Conservation (phyloP, 1,284 basidiomycete species). For the Phellopilus nigrolimitatus region DNA sequence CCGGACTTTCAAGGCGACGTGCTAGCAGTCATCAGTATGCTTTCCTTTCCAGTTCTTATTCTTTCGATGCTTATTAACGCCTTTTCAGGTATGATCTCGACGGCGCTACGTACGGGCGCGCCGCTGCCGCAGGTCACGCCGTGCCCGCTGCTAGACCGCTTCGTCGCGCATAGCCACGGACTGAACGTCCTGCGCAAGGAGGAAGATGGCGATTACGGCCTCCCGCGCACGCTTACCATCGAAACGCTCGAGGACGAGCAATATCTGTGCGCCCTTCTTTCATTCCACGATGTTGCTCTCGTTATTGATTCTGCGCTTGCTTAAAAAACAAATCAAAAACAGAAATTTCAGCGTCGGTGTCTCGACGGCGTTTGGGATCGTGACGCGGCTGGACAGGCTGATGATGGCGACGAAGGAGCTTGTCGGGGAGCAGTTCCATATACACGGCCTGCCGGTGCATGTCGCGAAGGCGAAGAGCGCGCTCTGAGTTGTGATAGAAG, state of each 20-base stretch:
- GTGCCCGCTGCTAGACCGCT: conserved; percentile 73
- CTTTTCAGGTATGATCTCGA: conserved; percentile 67
- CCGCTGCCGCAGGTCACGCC: conserved; percentile 86
- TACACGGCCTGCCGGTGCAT: conserved; percentile 42
- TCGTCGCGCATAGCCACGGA: conserved; percentile 30
- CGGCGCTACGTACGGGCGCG: conserved; percentile 65
- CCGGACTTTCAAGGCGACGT: conserved; percentile 82
- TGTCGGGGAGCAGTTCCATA: conserved; percentile 78
- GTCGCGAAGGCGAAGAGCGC: conserved; percentile 1
- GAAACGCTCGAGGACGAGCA: conserved; percentile 25
- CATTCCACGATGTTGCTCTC: not conserved
- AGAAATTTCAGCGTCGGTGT: conserved; percentile 74
- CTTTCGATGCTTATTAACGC: not conserved
- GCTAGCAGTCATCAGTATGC: conserved; percentile 71
- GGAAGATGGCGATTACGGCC: conserved; percentile 17
- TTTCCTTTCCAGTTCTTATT: not conserved
- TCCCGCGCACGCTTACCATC: conserved; percentile 21
- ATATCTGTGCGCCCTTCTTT: conserved; percentile 21
- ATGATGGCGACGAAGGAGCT: conserved; percentile 77
- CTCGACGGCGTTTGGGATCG: conserved; percentile 60
- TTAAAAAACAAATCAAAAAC: not conserved
- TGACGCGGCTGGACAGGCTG: conserved; percentile 62
- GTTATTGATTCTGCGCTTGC: too few relatives aligned
- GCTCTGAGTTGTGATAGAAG: not conserved
- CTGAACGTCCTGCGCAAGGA: conserved; percentile 19